A percentile compares a stretch with the other conserved stretches of the same genome.
Evolutionary conservation across 345 rosid species (phyloP).

Genomic region (Eucalyptus brandiana): DNA sequence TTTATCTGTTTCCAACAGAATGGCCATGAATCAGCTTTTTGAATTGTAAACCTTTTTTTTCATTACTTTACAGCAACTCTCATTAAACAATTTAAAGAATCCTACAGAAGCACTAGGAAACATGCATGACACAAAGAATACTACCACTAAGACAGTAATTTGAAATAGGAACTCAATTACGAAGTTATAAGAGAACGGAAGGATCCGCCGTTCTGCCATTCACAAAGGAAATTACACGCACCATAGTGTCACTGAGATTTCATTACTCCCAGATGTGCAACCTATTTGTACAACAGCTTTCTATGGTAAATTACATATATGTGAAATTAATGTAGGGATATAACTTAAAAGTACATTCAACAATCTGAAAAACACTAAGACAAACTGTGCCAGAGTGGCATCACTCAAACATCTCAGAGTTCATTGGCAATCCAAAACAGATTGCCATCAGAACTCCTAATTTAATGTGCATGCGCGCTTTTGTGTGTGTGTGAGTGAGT

Average conservation of each 20-base stretch:
- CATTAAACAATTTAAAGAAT: neutral
- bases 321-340: neutral
- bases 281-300: neutral
- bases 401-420: neutral
- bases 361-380: neutral
- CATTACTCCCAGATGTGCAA: neutral
- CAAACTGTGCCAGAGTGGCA: neutral
- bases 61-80: neutral
- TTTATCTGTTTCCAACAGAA: slow-evolving; percentile 28
- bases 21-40: neutral
- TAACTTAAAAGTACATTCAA: neutral
- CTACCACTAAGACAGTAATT: neutral
- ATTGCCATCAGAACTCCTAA: neutral
- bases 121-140: neutral
- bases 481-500: neutral
- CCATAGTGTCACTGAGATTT: neutral
- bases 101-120: neutral
- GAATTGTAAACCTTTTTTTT: neutral
- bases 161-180: neutral
- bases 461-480: neutral
- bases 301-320: neutral
- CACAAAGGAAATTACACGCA: neutral
- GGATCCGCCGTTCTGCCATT: neutral
- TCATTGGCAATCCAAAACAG: neutral
- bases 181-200: neutral